These are phyloP conservation scores for Arthrobotrys sinensis DNA, from an alignment of 2,329 filamentous ascomycete genomes.

Conservation along the genomic window DNA sequence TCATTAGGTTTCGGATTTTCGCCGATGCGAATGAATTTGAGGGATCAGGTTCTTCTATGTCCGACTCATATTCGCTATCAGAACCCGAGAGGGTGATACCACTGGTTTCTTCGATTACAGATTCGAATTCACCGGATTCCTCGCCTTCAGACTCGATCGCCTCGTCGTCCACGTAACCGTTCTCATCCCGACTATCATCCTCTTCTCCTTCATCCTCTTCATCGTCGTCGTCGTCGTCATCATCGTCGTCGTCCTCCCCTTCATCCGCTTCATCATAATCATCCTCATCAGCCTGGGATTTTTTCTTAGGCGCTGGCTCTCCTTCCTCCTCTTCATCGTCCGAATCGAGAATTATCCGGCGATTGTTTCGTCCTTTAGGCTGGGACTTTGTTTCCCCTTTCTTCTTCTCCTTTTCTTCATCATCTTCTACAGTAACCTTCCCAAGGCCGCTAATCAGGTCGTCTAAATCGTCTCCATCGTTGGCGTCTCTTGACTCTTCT, in stretches of 20 bases:
- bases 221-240: constrained; percentile 66
- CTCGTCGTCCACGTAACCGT: constrained; percentile 62
- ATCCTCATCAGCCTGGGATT: constrained; percentile 65
- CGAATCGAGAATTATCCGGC: constrained; percentile 70
- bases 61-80: constrained; percentile 63
- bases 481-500: constrained; percentile 69
- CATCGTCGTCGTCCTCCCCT: constrained; percentile 65
- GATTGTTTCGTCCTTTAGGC: constrained; percentile 66
- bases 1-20: constrained; percentile 89
- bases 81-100: constrained; percentile 45
- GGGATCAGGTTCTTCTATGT: constrained; percentile 65
- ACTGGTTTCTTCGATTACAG: constrained; percentile 29
- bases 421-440: constrained; percentile 66
- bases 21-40: constrained; percentile 79
- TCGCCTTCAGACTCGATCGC: constrained; percentile 61
- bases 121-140: constrained; percentile 50
- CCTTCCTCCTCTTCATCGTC: constrained; percentile 69
- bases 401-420: constrained; percentile 66
- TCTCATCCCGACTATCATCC: constrained; percentile 23
- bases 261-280: constrained; percentile 65
- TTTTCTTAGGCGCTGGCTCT: constrained; percentile 65
- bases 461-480: constrained; percentile 82
- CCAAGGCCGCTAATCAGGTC: constrained; percentile 69
- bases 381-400: constrained; percentile 63
- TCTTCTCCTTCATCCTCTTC: constrained; percentile 63